Percentiles rank a stretch among this genome's conserved stretches.
phyloP scores from a whole-genome alignment of 148 eudicot genomes.

The Arctostaphylos glauca region DNA sequence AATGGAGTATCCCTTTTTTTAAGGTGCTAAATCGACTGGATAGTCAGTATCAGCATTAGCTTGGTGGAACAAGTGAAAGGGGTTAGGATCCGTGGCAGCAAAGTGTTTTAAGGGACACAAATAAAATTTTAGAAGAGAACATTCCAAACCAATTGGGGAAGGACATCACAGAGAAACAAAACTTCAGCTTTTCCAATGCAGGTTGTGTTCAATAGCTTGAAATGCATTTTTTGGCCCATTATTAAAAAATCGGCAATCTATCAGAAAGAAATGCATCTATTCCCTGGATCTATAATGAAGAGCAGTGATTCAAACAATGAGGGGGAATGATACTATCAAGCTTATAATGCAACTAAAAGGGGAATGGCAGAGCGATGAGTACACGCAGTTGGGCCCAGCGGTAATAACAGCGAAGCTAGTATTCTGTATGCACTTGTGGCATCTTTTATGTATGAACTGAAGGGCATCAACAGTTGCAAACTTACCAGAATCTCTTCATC shows the following conservation, averaged over 20 bases:
- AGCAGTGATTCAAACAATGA: neutral
- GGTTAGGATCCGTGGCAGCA: neutral
- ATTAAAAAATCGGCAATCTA: neutral
- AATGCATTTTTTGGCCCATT: neutral
- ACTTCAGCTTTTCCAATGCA: neutral
- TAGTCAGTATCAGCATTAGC: neutral
- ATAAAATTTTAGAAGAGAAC: neutral
- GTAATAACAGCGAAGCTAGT: conserved; percentile 3
- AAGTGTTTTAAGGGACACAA: neutral
- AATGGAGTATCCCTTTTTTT: neutral
- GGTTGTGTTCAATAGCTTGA: neutral
- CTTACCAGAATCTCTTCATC: conserved; percentile 92
- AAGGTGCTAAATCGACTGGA: neutral
- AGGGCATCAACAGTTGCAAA: conserved; percentile 5
- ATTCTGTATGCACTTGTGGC: neutral
- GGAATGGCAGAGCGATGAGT: neutral
- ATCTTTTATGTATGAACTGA: conserved; percentile 6
- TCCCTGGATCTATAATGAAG: neutral
- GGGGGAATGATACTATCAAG: neutral
- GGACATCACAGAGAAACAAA: neutral
- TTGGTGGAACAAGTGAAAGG: neutral
- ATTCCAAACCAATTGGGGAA: neutral
- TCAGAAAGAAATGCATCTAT: neutral
- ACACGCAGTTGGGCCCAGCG: neutral
- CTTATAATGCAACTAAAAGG: conserved; percentile 6